Base-by-base conservation (phyloP, 2,329 filamentous ascomycete species). In the Talaromyces amestolkiae region DNA sequence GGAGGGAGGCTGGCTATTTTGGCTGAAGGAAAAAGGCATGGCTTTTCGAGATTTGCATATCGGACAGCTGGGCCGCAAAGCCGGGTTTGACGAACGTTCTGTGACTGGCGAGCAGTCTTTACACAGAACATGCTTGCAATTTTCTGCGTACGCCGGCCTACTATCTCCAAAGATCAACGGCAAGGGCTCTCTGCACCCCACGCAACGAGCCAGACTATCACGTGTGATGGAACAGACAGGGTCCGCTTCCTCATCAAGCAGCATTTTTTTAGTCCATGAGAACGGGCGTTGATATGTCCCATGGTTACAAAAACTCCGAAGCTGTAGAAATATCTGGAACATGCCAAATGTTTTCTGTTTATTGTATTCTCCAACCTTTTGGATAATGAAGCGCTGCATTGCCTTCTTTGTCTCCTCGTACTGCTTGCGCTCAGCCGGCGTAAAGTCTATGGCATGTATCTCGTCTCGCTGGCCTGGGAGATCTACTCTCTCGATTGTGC, bases 271-370 rank as follows among this genome's bases (percentile, higher is more conserved):
- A 49, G 72, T 72, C 81, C 81, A 83, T 1, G 79, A 80, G 53
- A 82, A 80, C 0, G 70, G 73, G 41, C 80, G 76, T 66, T 83
- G 82, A 68, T 75, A 81, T 0, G 83, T 84, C 0, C 82, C 82
- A 66, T 84, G 82, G 63, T 84, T 84, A 70, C 82, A 84, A 1
- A 84, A 66, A 6, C 83, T 79, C 0, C 82, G 77, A 13, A 84
- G 69, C 65, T 83, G 81, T 0, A 84, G 71, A 11, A 81, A 75
- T 0, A 77, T 71, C 56, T 84, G 81, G 64, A 85, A 84, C 33
- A 82, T 74, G 0, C 80, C 77, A 15, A 83, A 80, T 15, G 75
- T 77, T 62, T 73, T 74, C 43, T 72, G 75, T 19, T 73, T 72
- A 37, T 80, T 74, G 53, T 71, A 69, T 2, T 76, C 71, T 0